Conservation (phyloP, 208 protist species). For the Trypanosoma conorhini region DNA sequence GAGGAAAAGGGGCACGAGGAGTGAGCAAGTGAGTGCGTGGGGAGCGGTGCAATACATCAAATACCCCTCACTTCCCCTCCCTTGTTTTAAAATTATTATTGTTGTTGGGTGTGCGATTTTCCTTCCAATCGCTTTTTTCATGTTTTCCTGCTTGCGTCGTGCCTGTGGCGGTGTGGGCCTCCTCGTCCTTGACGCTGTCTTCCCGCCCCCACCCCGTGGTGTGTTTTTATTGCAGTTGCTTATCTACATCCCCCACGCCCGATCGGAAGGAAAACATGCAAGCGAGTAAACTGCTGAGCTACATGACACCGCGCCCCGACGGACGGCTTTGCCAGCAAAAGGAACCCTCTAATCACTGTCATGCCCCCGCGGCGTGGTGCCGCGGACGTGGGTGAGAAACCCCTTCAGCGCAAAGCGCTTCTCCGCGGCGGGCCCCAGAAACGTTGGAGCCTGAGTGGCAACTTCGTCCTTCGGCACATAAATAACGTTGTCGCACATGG, state of each 20-base stretch:
- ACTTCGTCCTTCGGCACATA: constrained; percentile 36
- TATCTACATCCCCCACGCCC: neutral
- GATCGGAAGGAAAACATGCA: neutral
- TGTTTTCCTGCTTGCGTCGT: neutral
- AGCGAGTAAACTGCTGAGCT: neutral
- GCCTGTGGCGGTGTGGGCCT: neutral
- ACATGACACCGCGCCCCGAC: neutral
- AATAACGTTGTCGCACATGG: constrained; percentile 77
- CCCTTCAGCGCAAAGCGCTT: constrained; percentile 30
- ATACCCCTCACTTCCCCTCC: neutral
- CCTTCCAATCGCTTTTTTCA: neutral
- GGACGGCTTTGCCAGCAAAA: neutral
- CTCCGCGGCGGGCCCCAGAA: constrained; percentile 20
- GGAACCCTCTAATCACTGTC: constrained; percentile 12
- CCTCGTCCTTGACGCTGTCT: neutral
- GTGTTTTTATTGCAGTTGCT: neutral
- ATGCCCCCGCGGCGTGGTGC: constrained; percentile 15
- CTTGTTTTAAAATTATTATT: too few species aligned
- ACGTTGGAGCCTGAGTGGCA: neutral
- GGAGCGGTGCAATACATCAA: neutral
- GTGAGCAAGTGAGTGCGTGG: neutral
- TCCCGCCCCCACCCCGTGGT: neutral
- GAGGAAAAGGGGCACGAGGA: neutral
- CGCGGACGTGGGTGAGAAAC: constrained; percentile 27
- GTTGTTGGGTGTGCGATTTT: neutral